A percentile compares a stretch with the other conserved stretches of the same genome.
Conservation (phyloP, 306 rosid genomes). For the Medicago ruthenica region DNA sequence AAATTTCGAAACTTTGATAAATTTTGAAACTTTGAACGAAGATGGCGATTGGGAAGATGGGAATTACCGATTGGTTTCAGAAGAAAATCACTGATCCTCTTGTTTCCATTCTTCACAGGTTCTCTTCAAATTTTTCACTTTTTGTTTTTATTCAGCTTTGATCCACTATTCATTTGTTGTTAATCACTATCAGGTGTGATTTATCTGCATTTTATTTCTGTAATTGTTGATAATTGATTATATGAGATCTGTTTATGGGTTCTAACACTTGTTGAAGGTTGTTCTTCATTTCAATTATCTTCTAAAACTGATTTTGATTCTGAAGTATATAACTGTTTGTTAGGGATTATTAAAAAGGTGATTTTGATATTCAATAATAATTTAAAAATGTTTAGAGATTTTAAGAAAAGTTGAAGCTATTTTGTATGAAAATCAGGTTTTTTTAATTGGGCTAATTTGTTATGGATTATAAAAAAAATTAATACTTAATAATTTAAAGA, state of each 20-base stretch:
- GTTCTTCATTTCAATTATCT: conserved; percentile 5
- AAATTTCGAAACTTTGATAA: neutral
- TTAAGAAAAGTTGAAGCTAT: neutral
- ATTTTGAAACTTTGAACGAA: conserved; percentile 28
- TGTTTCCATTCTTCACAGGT: conserved; percentile 74
- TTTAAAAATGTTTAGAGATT: too few relatives aligned
- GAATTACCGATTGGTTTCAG: conserved; percentile 63
- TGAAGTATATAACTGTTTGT: neutral
- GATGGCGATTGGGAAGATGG: conserved; percentile 47
- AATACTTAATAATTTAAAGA: too few relatives aligned
- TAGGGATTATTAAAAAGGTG: neutral
- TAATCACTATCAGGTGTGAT: neutral
- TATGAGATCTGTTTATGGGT: conserved; percentile 28
- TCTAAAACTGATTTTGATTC: neutral
- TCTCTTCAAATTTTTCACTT: conserved; percentile 5
- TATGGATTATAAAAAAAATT: too few relatives aligned
- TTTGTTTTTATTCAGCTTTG: neutral
- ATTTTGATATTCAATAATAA: too few relatives aligned
- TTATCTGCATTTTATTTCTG: conserved; percentile 11
- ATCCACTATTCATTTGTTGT: neutral
- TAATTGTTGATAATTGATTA: neutral
- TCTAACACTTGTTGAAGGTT: neutral
- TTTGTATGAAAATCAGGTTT: too few relatives aligned
- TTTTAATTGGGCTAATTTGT: too few relatives aligned
- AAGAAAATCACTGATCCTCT: conserved; percentile 76